A percentile compares a stretch with the other conserved stretches of the same genome.
phyloP scores from a whole-genome alignment of 345 rosid species.

The Eutrema heterophyllum region DNA sequence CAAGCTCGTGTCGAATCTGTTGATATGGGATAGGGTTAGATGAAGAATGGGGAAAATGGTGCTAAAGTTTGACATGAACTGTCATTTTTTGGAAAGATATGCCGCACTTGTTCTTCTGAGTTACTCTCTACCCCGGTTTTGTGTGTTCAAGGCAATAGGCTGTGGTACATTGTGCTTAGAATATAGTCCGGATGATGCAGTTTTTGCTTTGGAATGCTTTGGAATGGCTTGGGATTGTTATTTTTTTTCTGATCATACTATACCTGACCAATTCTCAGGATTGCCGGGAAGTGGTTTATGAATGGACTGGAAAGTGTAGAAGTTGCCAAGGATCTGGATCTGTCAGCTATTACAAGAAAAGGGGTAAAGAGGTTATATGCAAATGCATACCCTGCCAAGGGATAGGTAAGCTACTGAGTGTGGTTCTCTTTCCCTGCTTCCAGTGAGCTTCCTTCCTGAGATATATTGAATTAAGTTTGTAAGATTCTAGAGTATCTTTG shows the following conservation, averaged over 20 bases:
- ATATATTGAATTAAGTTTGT: neutral
- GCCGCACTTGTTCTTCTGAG: neutral
- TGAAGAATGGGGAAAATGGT: neutral
- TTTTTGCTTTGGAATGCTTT: conserved; percentile 6
- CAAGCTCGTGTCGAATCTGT: neutral
- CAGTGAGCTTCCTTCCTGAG: neutral
- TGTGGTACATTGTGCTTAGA: neutral
- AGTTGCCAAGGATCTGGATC: conserved; percentile 91
- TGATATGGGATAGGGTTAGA: neutral
- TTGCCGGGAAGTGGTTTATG: conserved; percentile 83
- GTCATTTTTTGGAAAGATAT: neutral
- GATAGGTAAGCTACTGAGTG: conserved; percentile 47
- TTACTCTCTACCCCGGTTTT: neutral
- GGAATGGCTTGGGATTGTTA: neutral
- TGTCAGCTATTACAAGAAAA: conserved; percentile 78
- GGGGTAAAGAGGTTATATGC: conserved; percentile 79
- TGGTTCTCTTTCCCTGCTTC: neutral
- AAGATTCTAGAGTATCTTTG: neutral
- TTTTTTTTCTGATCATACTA: neutral
- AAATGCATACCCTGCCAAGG: conserved; percentile 89
- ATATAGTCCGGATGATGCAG: neutral
- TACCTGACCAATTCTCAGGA: conserved; percentile 44
- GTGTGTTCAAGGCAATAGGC: neutral
- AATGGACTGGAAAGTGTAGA: conserved; percentile 94
- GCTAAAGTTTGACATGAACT: neutral